phyloP scores from a whole-genome alignment of 805 yeast genomes.

The Wickerhamiella dianesei region DNA sequence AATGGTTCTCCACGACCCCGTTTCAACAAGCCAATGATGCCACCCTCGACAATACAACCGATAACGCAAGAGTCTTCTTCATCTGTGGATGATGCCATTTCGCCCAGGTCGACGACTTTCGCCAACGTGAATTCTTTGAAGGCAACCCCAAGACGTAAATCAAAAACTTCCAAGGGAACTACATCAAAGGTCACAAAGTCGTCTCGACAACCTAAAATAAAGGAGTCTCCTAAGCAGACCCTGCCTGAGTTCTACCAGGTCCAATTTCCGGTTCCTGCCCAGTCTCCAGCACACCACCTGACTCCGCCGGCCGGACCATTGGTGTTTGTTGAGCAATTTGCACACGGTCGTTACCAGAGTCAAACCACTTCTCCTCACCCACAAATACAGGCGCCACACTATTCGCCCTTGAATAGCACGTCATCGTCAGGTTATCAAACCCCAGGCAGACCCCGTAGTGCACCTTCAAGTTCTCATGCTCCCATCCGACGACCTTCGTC shows the following conservation, averaged over 20 bases:
- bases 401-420: no score
- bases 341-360: not conserved
- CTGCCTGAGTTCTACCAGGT: not conserved
- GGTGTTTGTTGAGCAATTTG: not conserved
- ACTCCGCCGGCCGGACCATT: not conserved
- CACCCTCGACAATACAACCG: not conserved
- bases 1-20: not conserved
- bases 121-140: not conserved
- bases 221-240: no score
- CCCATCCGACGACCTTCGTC: no score
- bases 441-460: no score
- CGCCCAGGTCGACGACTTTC: not conserved
- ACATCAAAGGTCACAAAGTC: not conserved
- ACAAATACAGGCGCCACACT: no score
- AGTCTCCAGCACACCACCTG: not conserved
- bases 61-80: no score
- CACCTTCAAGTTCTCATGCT: no score
- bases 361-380: not conserved
- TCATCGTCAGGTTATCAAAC: no score
- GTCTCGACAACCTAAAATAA: not conserved
- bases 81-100: not conserved
- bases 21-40: not conserved
- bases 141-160: no score
- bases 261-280: not conserved
- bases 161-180: no score